Base-by-base conservation (phyloP, 163 green algal genomes). In the Scenedesmus sp. region DNA sequence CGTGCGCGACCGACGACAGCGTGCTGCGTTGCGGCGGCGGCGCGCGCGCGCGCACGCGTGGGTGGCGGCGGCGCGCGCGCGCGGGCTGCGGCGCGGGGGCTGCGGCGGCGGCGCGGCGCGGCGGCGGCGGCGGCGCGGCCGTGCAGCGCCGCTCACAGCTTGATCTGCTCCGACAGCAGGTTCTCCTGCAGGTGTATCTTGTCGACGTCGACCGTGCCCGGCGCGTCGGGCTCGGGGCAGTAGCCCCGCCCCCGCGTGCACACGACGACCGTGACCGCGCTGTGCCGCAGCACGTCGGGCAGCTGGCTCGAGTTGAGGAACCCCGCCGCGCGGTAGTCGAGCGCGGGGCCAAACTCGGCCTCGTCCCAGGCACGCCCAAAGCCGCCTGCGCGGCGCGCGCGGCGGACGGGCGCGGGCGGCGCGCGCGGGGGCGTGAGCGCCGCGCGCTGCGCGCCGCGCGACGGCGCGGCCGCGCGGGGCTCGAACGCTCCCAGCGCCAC, bases 251-350 rank as follows among this genome's bases (percentile, higher is more conserved):
- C 71, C 62, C 71, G 71, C 15, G 31, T 57, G 47, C 71, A 80
- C 18, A 71, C 22, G 4, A 53, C 10, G 15, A 80, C 47, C 11
- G 48, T 56, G 2, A 80, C 62, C 9, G 71, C 71, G 33, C 45
- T 63, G 17, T 34, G 42, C 3, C 13, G 56, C 2, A 71, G 45
- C 1, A 34, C 22, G 11, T 80, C 45, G 3, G 71, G 44, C 44
- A 80, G n/a, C 15, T 17, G 24, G 2, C 78, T 78, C 60, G 93
- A 91, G 64, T 89, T 67, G 34, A 97, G 84, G 62, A 97, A 96
- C 7, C 86, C 92, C 79, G 90, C 87, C 82, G 97, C 94, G 39
- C 89, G 73, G 82, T 89, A 93, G 28, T 83, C 67, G 18, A 93
- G 84, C 62, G 72, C 5, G 14, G 81, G 83, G 5, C 85, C 88